Evolutionary conservation across 2,329 filamentous ascomycete species (phyloP).

Genomic region (Nannizzia gypsea): DNA sequence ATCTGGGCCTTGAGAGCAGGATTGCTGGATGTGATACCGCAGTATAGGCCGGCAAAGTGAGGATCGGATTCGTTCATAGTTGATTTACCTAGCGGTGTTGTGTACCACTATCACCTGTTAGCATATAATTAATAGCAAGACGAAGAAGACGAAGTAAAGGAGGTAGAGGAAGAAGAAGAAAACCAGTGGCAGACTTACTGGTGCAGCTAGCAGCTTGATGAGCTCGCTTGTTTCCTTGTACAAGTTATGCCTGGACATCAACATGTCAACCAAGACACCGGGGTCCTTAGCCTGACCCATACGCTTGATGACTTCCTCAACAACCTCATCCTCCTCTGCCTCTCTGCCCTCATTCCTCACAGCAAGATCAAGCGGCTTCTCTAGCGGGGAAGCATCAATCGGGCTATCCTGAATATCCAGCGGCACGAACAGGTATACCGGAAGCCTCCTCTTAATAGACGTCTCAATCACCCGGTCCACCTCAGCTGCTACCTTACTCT

Average conservation of each 20-base stretch:
- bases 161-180: background rate
- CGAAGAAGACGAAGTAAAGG: no score
- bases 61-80: conserved; percentile 13
- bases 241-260: conserved; percentile 10
- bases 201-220: conserved; percentile 11
- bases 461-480: conserved; percentile 18
- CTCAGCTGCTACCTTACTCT: conserved; percentile 16
- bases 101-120: conserved; percentile 10
- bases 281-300: conserved; percentile 11
- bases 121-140: background rate
- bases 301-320: conserved; percentile 8
- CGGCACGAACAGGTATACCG: conserved; percentile 19
- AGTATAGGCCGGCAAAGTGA: conserved; percentile 10
- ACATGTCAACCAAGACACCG: conserved; percentile 11
- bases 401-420: conserved; percentile 15
- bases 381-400: conserved; percentile 11
- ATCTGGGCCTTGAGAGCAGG: conserved; percentile 5
- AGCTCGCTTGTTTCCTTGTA: conserved; percentile 9
- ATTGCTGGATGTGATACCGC: conserved; percentile 9
- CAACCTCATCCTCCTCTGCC: conserved; percentile 13
- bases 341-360: conserved; percentile 11
- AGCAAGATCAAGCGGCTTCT: conserved; percentile 11
- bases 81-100: conserved; percentile 12
- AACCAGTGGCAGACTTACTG: conserved; percentile 6
- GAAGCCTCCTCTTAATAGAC: conserved; percentile 16